Base-by-base conservation (phyloP, 495 filamentous ascomycete genomes). In the Penicillium canescens region DNA sequence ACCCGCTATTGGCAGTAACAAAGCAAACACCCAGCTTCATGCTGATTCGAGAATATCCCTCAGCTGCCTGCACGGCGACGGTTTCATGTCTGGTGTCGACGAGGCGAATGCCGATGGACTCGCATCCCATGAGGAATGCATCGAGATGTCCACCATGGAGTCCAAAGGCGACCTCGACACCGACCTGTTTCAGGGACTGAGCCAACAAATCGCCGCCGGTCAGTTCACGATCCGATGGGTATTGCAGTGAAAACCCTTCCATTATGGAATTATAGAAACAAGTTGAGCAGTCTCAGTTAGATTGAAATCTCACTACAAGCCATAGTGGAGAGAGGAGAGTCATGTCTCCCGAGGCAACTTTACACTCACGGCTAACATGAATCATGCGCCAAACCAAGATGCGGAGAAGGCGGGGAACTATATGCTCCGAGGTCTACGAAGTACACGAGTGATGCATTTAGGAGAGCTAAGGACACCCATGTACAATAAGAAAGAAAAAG, bases 1-100 rank as follows among this genome's bases (percentile, higher is more conserved):
- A 69, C 66, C 66, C 66, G 26, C 66, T 67, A 33, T 69, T 67
- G 0, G 63, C 63, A 9, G 66, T 69, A 3, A 69, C 66, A 41
- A 69, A 69, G 24, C 59, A 61, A 1, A 69, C 66, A 8, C 55
- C 66, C 4, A 66, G 52, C 31, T 63, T 65, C 10, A 45, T 52
- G 38, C 56, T 54, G n/a, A 65, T 31, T 18, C 59, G 60, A 2
- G 56, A 51, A 37, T 69, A 69, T 9, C 55, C 63, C 33, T 67
- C 63, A 0, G 66, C 66, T 11, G 66, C 66, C 28, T 69, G 63
- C 4, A 69, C 57, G 16, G 66, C 66, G 34, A 59, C 64, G 2
- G 67, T 62, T 36, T 70, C 67, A 43, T 70, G 67, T 47, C 64
- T 56, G 4, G 61, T 67, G 47, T 70, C 64, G 16, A 70, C 49